Conservation (phyloP, 1,284 basidiomycete genomes). For the Ustilago esculenta region DNA sequence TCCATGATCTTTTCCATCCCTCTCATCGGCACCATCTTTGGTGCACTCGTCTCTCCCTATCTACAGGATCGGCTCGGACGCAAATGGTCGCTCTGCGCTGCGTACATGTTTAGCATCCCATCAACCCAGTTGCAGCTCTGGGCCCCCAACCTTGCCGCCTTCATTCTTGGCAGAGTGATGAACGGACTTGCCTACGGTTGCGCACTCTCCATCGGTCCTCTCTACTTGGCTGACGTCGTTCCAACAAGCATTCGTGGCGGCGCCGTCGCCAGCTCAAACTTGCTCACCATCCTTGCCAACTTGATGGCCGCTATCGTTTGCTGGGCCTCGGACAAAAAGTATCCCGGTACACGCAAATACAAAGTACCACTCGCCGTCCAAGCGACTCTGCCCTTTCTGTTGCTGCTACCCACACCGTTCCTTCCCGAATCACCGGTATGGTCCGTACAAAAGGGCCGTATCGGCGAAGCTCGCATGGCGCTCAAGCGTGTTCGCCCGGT, state of each 20-base stretch:
- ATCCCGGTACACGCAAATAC: conserved; percentile 36
- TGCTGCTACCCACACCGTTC: conserved; percentile 42
- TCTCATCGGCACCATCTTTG: conserved; percentile 51
- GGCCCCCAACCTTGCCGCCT: conserved; percentile 53
- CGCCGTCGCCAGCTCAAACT: conserved; percentile 48
- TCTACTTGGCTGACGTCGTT: conserved; percentile 55
- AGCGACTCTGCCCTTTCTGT: conserved; percentile 39
- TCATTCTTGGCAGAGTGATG: conserved; percentile 54
- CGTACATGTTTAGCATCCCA: conserved; percentile 51
- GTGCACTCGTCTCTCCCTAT: conserved; percentile 46
- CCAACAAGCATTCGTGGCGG: conserved; percentile 52
- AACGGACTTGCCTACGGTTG: conserved; percentile 54
- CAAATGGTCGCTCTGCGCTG: conserved; percentile 49
- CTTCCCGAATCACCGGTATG: conserved; percentile 51
- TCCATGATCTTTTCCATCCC: conserved; percentile 57
- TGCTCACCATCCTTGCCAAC: conserved; percentile 52
- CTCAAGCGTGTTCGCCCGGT: conserved; percentile 44
- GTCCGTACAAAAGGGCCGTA: conserved; percentile 53
- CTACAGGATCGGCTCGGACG: conserved; percentile 49
- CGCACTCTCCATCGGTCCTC: conserved; percentile 52
- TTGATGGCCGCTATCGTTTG: conserved; percentile 50
- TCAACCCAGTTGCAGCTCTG: conserved; percentile 56
- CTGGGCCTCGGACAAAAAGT: conserved; percentile 38
- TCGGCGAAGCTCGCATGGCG: conserved; percentile 41
- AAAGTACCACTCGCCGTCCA: conserved; percentile 51